A percentile compares a stretch with the other conserved stretches of the same genome.
Conservation (phyloP, 1,284 basidiomycete genomes). For the Somion occarium region DNA sequence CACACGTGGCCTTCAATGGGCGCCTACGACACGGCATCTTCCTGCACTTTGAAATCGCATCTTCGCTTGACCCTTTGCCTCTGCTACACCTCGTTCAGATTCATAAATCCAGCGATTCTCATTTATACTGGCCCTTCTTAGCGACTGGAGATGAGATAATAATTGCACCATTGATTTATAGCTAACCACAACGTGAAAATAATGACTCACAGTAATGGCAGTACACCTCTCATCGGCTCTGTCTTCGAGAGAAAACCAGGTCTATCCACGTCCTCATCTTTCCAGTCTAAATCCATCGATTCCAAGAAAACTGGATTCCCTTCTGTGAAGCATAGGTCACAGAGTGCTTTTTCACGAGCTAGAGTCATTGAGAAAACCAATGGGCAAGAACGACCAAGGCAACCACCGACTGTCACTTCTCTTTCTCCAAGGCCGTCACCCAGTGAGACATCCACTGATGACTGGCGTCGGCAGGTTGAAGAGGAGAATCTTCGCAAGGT, state of each 20-base stretch:
- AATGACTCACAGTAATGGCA: background rate
- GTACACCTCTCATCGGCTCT: constrained; percentile 3
- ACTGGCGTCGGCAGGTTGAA: constrained; percentile 30
- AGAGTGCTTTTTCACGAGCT: constrained; percentile 7
- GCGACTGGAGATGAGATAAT: no score
- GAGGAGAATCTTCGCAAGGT: constrained; percentile 41
- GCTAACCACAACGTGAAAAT: no score
- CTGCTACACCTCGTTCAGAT: no score
- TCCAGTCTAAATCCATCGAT: background rate
- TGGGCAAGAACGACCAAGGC: constrained; percentile 7
- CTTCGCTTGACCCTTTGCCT: no score
- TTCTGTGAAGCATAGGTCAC: constrained; percentile 5
- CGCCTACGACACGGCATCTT: no score
- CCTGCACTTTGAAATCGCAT: no score
- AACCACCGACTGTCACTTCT: constrained; percentile 16
- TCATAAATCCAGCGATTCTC: no score
- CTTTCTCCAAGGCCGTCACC: background rate
- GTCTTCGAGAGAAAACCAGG: constrained; percentile 1
- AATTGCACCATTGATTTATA: no score
- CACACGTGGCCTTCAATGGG: no score
- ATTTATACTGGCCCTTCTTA: no score
- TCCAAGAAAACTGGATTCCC: constrained; percentile 5
- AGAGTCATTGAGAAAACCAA: background rate
- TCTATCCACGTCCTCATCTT: background rate
- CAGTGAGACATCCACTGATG: constrained; percentile 9